Percentiles rank a stretch among this genome's conserved stretches.
Conservation (phyloP, 768 basidiomycete genomes). For the Saitozyma podzolica region DNA sequence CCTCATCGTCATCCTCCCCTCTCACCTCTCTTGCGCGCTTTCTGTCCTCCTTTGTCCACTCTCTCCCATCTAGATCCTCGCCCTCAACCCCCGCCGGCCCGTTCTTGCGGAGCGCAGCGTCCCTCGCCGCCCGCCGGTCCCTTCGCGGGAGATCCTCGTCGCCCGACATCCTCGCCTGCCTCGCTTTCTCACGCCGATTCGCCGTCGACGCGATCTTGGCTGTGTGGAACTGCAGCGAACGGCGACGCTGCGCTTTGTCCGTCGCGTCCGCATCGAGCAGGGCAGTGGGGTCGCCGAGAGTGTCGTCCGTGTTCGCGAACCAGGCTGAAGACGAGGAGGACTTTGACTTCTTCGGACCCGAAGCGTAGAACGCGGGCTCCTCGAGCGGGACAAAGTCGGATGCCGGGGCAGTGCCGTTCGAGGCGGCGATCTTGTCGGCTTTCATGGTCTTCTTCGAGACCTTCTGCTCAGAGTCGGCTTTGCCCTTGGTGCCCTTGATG, state of each 20-base stretch:
- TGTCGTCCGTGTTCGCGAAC: conserved; percentile 31
- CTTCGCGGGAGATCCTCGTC: conserved; percentile 94
- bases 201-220: conserved; percentile 82
- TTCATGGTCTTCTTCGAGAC: not conserved
- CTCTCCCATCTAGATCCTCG: conserved; percentile 48
- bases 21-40: conserved; percentile 52
- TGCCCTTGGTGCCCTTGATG: conserved; percentile 37
- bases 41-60: conserved; percentile 55
- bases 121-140: conserved; percentile 60
- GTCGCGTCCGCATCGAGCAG: conserved; percentile 71
- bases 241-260: conserved; percentile 79
- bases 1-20: conserved; percentile 25
- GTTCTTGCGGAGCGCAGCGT: conserved; percentile 46
- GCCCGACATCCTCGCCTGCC: conserved; percentile 71
- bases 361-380: conserved; percentile 69
- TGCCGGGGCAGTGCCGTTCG: conserved; percentile 56
- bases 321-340: not conserved
- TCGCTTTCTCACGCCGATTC: conserved; percentile 71
- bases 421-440: not conserved
- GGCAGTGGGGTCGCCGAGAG: conserved; percentile 72
- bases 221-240: conserved; percentile 88
- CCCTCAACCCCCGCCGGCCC: conserved; percentile 52
- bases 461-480: conserved; percentile 11
- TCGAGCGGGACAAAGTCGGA: conserved; percentile 56
- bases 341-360: conserved; percentile 19